Evolutionary conservation across 2,329 filamentous ascomycete species (phyloP).

Genomic region (Trichophyton schoenleinii): DNA sequence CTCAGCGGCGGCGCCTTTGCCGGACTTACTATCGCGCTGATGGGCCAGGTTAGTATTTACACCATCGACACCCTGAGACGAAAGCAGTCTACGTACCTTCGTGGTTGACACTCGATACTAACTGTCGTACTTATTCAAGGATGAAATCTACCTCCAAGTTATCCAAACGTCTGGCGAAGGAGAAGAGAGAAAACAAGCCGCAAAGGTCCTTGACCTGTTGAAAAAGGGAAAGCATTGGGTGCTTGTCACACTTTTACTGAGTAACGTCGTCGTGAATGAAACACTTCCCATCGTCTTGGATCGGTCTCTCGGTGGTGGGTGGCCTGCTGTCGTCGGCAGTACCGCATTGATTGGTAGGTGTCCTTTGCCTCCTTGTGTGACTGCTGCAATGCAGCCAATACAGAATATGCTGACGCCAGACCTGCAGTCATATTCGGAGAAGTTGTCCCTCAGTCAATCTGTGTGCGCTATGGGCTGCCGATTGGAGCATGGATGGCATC

Average conservation of each 20-base stretch:
- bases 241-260: conserved; percentile 79
- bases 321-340: conserved; percentile 85
- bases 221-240: conserved; percentile 96
- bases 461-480: conserved; percentile 86
- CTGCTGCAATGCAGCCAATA: neutral
- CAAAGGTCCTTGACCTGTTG: conserved; percentile 64
- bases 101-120: neutral
- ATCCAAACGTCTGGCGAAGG: conserved; percentile 74
- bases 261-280: conserved; percentile 97
- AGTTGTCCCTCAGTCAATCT: conserved; percentile 88
- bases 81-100: too few species aligned
- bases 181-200: conserved; percentile 74
- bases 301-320: conserved; percentile 81
- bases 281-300: conserved; percentile 91
- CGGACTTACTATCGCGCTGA: conserved; percentile 60
- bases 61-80: neutral
- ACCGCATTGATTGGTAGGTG: conserved; percentile 79
- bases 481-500: conserved; percentile 92
- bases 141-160: conserved; percentile 95
- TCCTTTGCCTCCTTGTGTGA: neutral
- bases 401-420: neutral
- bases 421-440: conserved; percentile 87
- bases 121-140: conserved; percentile 38
- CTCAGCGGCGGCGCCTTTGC: conserved; percentile 86
- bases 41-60: conserved; percentile 42